phyloP scores from a whole-genome alignment of 1,284 basidiomycete genomes.

The Phellopilus nigrolimitatus region DNA sequence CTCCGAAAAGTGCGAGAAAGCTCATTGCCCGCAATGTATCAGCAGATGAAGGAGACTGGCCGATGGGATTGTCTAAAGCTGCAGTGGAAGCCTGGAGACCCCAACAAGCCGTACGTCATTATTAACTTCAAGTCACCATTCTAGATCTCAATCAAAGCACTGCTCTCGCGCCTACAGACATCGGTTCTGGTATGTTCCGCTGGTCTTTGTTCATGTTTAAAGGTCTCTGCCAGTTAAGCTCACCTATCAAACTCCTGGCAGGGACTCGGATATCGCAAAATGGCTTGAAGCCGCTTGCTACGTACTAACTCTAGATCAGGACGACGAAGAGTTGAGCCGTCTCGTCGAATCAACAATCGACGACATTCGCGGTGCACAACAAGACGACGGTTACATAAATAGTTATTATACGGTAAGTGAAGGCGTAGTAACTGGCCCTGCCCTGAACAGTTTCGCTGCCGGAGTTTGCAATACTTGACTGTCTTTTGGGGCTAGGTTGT shows the following conservation, averaged over 20 bases:
- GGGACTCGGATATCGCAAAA: slow-evolving; percentile 27
- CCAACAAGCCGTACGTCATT: slow-evolving; percentile 23
- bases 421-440: not conserved
- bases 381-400: slow-evolving; percentile 26
- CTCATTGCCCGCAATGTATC: slow-evolving; percentile 23
- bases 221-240: not conserved
- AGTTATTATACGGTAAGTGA: slow-evolving; percentile 24
- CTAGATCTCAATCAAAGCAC: not conserved
- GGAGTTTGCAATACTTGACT: no score
- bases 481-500: slow-evolving; percentile 21
- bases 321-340: slow-evolving; percentile 10
- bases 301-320: slow-evolving; percentile 13
- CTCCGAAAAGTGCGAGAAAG: slow-evolving; percentile 16
- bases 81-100: slow-evolving; percentile 24
- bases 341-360: slow-evolving; percentile 25
- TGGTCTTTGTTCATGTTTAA: not conserved
- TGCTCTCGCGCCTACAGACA: slow-evolving; percentile 17
- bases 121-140: no score
- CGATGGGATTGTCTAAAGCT: slow-evolving; percentile 26
- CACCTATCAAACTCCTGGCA: not conserved
- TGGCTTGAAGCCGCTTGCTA: slow-evolving; percentile 26
- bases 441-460: no score
- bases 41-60: slow-evolving; percentile 25
- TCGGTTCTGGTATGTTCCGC: slow-evolving; percentile 22
- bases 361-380: slow-evolving; percentile 24